Evolutionary conservation across 768 basidiomycete genomes (phyloP), one percentile per base, ranked within the genome.

Genomic region (Russula vinacea): DNA sequence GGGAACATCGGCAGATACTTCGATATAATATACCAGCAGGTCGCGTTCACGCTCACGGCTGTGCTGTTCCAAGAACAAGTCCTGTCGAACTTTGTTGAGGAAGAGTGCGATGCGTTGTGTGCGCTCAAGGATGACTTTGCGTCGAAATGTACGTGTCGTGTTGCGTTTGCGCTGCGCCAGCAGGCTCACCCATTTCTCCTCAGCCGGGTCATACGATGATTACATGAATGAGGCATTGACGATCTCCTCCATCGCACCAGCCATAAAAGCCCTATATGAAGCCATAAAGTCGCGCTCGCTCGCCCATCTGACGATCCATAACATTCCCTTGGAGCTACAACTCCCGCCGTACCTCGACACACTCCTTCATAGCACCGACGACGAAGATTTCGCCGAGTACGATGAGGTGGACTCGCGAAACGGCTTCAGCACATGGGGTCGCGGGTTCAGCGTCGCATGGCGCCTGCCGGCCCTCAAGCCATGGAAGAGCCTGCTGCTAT

Each of bases 41-140:
- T 96, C 61, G 89, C 87, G 0, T 95, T 95, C 76, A 88, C 90
- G 3, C 79, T 93, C 67, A 93, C 95, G 2, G 97, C 96, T 7
- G 93, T 95, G 10, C 79, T 98, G 50, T 95, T 89, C 69, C 90
- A 93, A 72, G 89, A 97, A 71, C 96, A 99, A 75, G 88, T 92
- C 5, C 74, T 88, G 57, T 85, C 86, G 37, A 89, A 90, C 71
- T 98, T 90, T 74, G 90, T 99, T 1, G 92, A 94, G 66, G 74
- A 76, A 50, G 89, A 98, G 72, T 90, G 89, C 37, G 90, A 90
- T 60, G 73, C 76, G 14, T 79, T 98, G 19, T 82, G 84, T 22
- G 73, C 83, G 14, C 74, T 94, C 54, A 87, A 88, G 68, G 94
- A 96, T 52, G 80, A 81, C 5, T 88, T 81, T 66, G 78, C 87